These are phyloP conservation scores for bread wheat (Triticum aestivum) DNA, from an alignment of 176 grass and related monocot genomes.

Conservation along the genomic window IWGSC_CS_RefSeq_v2.1 NC_057803.1:671096026-671096525, in stretches of 20 bases:
- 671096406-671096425: constrained; percentile 63
- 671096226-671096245: background rate
- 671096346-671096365: background rate
- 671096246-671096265: background rate
- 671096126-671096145: background rate
- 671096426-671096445: constrained; percentile 43
- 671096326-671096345: constrained; percentile 27
- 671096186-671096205: background rate
- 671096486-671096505: constrained; percentile 1
- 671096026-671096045: too few species aligned
- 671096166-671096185: background rate
- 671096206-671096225: background rate
- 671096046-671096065: too few species aligned
- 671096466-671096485: constrained; percentile 30
- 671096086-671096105: background rate
- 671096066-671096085: background rate
- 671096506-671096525: background rate
- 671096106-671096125: background rate
- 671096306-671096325: background rate
- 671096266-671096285: background rate
- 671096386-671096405: background rate
- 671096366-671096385: constrained; percentile 10
- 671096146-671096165: background rate
- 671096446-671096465: constrained; percentile 35
- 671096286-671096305: background rate